Base-by-base conservation (phyloP, 208 protist genomes). In the Paratrypanosoma confusum region DNA sequence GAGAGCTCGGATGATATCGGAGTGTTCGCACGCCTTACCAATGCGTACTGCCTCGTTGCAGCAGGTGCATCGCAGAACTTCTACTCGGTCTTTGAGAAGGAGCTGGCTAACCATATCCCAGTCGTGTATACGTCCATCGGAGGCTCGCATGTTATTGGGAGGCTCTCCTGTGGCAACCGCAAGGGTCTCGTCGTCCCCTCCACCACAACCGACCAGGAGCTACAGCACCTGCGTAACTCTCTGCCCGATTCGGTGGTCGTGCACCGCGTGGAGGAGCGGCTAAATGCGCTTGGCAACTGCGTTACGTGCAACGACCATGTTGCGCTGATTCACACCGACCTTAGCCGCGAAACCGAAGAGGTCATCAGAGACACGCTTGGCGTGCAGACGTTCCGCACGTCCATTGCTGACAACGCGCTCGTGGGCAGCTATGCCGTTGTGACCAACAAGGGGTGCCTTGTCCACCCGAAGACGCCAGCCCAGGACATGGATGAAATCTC, bases 291-390 rank as follows among this genome's bases (percentile, higher is more conserved):
- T 11, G 97, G 98, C 38, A 99, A 99, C 70, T 93, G 90, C 38
- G 97, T 99, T 38, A 93, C 95, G 1, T 97, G 90, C 59, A 99
- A 99, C 72, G 98, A 99, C 62, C 94, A 99, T 59, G 96, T 99
- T 24, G 98, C 98, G 3, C 78, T 99, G 3, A 89, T 99, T 36
- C 98, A 99, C 65, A 97, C 98, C 28, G 98, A 99, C 40, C 44
- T 99, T 11, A 98, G 99, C 57, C 74, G 86, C 16, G 97, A 99
- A 52, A 99, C 98, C 22, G 97, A 99, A 71, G 98, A 99, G 60
- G 97, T 99, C 50, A 90, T 99, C n/a, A 78, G 86, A 21, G 97
- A 99, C 67, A 90, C 93, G 10, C 77, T 99, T 17, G 88, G 84
- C 55, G 96, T 98, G 22, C 96, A 99, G 63, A 97, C 98, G 4